Evolutionary conservation across 2,329 filamentous ascomycete genomes (phyloP), one percentile per base, ranked within the genome.

Genomic region (Cercospora zeina): DNA sequence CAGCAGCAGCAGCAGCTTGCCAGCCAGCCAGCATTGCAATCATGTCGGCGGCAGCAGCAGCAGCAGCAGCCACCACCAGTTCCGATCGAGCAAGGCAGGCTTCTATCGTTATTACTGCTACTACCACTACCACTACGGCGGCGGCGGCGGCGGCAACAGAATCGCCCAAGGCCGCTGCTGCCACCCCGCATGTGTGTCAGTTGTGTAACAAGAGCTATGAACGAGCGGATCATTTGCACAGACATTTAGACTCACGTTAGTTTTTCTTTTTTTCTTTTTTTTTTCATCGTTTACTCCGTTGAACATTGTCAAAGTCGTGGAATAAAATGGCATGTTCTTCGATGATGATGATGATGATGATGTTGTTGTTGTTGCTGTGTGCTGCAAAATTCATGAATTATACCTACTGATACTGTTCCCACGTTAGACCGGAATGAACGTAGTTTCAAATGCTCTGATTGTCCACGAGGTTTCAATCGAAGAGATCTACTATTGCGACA

Each of bases 221-320:
- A 21, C 68, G 72, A 21, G 54, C 64, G 45, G 70, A 73, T 64
- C 71, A 74, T 62, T 54, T 73, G 55, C 69, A 70, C 63, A 67
- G 72, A 56, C 72, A 74, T 60, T 58, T 74, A 8, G 71, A 73
- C 42, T 72, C 72, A 36, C 72, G 73, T 66, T 65, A 69, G 47
- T 62, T 13, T 13, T 21, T 11, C 10, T 49, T 24, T 8, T 24
- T 10, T 10, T 21, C 8, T 2, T 30, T 19, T 4, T 1, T 59
- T 11, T 7, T 27, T 11, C 11, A 14, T 27, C 13, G n/a, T 13
- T 13, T 4, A 16, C n/a, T 33, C 11, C 11, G 14, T 19, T 2
- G 2, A 4, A 11, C 31, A 14, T 36, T 54, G 11, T 24, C 62
- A 6, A 16, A 7, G 37, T 42, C n/a, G 37, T 42, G 37, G 6